phyloP scores from a whole-genome alignment of 1,284 basidiomycete species.

The Moesziomyces sp. region DNA sequence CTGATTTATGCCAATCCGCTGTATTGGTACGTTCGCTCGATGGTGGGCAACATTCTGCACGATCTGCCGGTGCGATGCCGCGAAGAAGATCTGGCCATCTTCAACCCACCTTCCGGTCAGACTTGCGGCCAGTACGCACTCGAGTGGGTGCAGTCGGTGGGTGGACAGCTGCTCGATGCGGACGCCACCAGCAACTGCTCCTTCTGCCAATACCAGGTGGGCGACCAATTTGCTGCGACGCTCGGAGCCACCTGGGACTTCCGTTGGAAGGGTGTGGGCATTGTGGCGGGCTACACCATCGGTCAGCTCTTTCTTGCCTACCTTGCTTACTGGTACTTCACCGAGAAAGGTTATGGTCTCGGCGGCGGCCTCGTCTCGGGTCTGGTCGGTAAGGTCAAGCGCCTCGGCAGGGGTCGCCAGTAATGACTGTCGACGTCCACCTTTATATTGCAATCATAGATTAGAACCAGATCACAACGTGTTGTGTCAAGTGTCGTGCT shows the following conservation, averaged over 20 bases:
- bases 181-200: constrained; percentile 34
- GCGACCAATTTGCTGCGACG: constrained; percentile 47
- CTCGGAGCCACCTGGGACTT: constrained; percentile 49
- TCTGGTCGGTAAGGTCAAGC: constrained; percentile 16
- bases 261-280: constrained; percentile 53
- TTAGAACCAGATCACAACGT: neutral
- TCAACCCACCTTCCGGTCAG: constrained; percentile 52
- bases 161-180: constrained; percentile 48
- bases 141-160: constrained; percentile 41
- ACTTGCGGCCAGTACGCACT: constrained; percentile 53
- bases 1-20: constrained; percentile 59
- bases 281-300: constrained; percentile 47
- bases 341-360: constrained; percentile 43
- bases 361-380: constrained; percentile 25
- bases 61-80: constrained; percentile 52
- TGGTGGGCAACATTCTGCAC: constrained; percentile 57
- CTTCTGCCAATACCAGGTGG: constrained; percentile 50
- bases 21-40: constrained; percentile 59
- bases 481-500: too few species aligned
- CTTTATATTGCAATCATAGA: neutral
- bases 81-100: constrained; percentile 47
- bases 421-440: neutral
- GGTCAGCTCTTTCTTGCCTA: constrained; percentile 43
- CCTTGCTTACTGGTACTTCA: constrained; percentile 52
- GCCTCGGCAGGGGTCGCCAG: constrained; percentile 20